Evolutionary conservation across 352 stramenopile species (phyloP).

Genomic region (Phytophthora fragariae): DNA sequence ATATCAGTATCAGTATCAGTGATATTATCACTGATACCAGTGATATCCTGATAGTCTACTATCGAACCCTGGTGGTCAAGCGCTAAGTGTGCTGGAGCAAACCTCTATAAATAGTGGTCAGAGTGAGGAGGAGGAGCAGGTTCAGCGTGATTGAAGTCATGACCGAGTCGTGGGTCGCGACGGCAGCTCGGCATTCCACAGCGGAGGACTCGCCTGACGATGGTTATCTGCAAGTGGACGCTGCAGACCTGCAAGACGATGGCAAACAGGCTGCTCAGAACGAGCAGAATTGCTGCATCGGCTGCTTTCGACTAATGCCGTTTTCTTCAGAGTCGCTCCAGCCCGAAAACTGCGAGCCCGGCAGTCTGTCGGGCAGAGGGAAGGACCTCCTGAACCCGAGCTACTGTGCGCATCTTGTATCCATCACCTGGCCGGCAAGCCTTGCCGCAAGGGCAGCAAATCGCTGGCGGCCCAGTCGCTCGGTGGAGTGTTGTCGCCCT

Average conservation of each 20-base stretch:
- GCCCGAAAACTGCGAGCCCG: conserved; percentile 1
- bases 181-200: neutral
- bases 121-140: conserved; percentile 1
- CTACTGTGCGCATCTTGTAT: conserved; percentile 46
- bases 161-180: neutral
- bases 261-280: neutral
- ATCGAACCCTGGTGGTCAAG: too few species aligned
- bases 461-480: neutral
- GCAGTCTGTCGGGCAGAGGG: neutral
- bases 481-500: conserved; percentile 27
- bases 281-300: conserved; percentile 38
- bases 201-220: neutral
- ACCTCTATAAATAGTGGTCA: conserved; percentile 5
- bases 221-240: neutral
- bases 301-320: conserved; percentile 49
- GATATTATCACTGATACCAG: too few species aligned
- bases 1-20: too few species aligned
- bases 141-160: conserved; percentile 7
- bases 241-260: neutral
- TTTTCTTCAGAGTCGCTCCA: conserved; percentile 11
- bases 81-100: too few species aligned
- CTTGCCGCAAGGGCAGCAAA: too few species aligned
- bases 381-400: conserved; percentile 15
- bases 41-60: too few species aligned
- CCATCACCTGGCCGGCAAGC: conserved; percentile 23